phyloP scores from a whole-genome alignment of 2,329 filamentous ascomycete species.

The Fusarium newnesense region DNA sequence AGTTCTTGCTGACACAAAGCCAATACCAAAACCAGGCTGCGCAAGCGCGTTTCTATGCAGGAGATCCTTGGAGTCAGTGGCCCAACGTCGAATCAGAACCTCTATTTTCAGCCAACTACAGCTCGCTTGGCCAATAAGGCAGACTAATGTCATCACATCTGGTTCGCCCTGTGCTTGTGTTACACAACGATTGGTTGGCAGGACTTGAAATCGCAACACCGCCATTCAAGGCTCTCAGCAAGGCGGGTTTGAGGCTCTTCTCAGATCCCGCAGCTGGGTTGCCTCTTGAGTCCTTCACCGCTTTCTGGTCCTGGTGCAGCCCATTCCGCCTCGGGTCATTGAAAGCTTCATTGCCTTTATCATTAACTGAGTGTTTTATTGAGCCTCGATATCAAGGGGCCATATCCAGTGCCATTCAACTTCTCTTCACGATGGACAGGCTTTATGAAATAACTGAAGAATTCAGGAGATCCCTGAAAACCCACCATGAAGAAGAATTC shows the following conservation, averaged over 20 bases:
- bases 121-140: neutral
- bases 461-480: neutral
- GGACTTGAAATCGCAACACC: neutral
- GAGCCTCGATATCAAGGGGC: too few species aligned
- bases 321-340: rapidly evolving
- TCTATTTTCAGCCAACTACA: neutral
- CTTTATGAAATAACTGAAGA: neutral
- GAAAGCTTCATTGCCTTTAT: neutral
- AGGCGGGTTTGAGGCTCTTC: neutral
- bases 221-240: neutral
- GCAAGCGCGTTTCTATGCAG: neutral
- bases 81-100: neutral
- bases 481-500: neutral
- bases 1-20: neutral
- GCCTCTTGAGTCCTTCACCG: neutral
- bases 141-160: neutral
- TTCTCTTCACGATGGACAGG: neutral
- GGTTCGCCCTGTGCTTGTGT: neutral
- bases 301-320: neutral
- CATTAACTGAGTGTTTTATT: neutral
- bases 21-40: conserved; percentile 5
- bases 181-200: neutral
- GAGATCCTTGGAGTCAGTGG: neutral
- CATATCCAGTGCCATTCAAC: neutral
- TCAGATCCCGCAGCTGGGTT: neutral